These are phyloP conservation scores for Chimonanthus praecox DNA, from an alignment of 164 flowering plant species.

Conservation along the genomic window DNA sequence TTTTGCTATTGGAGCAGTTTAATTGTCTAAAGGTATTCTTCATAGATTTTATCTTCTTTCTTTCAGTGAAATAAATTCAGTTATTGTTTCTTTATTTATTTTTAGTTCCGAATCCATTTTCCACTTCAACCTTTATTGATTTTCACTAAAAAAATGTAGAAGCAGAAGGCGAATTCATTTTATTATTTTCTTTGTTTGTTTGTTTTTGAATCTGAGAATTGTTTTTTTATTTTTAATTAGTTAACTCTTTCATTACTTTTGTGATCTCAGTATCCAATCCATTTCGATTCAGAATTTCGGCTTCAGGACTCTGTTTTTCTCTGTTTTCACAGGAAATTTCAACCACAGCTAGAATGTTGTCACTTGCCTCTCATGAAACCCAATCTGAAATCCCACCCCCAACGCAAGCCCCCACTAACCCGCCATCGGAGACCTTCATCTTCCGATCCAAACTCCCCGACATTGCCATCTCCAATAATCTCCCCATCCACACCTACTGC, in stretches of 20 bases:
- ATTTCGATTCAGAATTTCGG: neutral
- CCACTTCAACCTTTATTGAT: neutral
- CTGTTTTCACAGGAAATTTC: neutral
- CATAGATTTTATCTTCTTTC: neutral
- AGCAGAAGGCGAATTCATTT: neutral
- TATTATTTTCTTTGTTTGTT: neutral
- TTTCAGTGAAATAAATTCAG: neutral
- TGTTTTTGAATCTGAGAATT: neutral
- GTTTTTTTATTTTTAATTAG: neutral
- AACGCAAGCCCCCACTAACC: neutral
- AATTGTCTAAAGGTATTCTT: neutral
- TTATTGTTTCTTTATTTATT: neutral
- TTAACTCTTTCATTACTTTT: neutral
- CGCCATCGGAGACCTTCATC: slow-evolving; percentile 9
- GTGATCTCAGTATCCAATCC: neutral
- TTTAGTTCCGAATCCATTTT: neutral
- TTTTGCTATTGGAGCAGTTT: no score
- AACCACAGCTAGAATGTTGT: slow-evolving; percentile 18
- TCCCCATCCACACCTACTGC: slow-evolving; percentile 67
- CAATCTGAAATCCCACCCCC: slow-evolving; percentile 6
- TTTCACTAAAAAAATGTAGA: neutral
- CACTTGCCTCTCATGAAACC: slow-evolving; percentile 30
- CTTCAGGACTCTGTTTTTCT: neutral
- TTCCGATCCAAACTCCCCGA: slow-evolving; percentile 62
- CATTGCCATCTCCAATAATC: slow-evolving; percentile 51